These are phyloP conservation scores for Leptographium wingfieldii DNA, from an alignment of 2,329 filamentous ascomycete species.

Conservation along the genomic window DNA sequence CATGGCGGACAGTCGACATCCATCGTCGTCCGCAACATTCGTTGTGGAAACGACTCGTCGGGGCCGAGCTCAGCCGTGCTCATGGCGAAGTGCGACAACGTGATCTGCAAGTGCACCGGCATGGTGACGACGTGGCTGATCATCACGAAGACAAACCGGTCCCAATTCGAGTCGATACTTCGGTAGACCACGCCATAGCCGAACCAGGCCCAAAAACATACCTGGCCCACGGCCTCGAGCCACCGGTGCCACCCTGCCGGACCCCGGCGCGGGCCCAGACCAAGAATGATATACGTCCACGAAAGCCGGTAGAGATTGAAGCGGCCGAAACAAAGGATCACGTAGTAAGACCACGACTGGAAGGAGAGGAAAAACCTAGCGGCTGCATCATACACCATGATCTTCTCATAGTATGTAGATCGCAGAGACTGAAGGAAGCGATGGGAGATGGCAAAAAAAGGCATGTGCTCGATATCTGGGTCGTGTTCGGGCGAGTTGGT, in stretches of 20 bases:
- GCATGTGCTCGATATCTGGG: conserved; percentile 85
- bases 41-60: conserved; percentile 76
- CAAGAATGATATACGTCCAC: conserved; percentile 61
- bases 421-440: conserved; percentile 60
- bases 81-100: conserved; percentile 87
- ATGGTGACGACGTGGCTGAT: conserved; percentile 71
- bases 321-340: conserved; percentile 65
- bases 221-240: conserved; percentile 63
- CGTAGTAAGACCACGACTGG: conserved; percentile 75
- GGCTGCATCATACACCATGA: conserved; percentile 67
- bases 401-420: conserved; percentile 71
- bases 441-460: conserved; percentile 78
- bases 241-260: conserved; percentile 73
- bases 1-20: conserved; percentile 79
- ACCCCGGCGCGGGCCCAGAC: conserved; percentile 60
- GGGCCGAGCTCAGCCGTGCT: conserved; percentile 76
- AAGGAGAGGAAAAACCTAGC: conserved; percentile 58
- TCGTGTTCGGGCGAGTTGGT: conserved; percentile 94
- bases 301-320: conserved; percentile 81
- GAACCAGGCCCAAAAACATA: conserved; percentile 79
- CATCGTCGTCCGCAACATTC: conserved; percentile 88
- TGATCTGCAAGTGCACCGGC: conserved; percentile 80
- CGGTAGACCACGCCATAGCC: conserved; percentile 71
- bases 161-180: conserved; percentile 54
- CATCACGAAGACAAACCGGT: conserved; percentile 62